Evolutionary conservation across 108 stramenopile genomes (phyloP), one percentile per base, ranked within the genome.

Genomic region (Pinguiococcus pyrenoidosus): DNA sequence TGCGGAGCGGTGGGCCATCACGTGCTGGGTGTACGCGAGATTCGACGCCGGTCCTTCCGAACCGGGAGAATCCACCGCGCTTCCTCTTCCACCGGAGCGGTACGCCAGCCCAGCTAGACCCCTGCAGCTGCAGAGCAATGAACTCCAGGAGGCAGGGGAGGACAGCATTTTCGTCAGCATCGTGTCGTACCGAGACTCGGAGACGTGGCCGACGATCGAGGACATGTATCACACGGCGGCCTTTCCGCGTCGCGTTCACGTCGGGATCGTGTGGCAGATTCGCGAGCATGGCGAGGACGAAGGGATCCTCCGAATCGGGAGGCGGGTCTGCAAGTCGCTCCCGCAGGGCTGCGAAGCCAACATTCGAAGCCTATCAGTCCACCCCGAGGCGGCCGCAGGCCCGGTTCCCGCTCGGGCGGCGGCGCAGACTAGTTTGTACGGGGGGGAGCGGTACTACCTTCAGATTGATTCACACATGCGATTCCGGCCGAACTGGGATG

Each of bases 381-480:
- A 46, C 20, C 47, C 54, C 12, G 35, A 13, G 23, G 33, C 55
- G 29, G 68, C 71, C 8, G 34, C 64, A 45, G 87, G 85, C n/a
- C 88, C 88, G n/a, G 79, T 79, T 62, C 80, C 72, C 49, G 87
- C 85, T 38, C 66, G 87, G 8, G 49, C 54, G 20, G 54, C 78
- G 16, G 80, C 73, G 14, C 79, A 83, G 66, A 45, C 59, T 3
- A 53, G 62, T 30, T 52, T 88, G 17, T 80, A 73, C 49, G 68
- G 76, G 18, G 89, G 74, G 2, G 89, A 91, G 66, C 66, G 78
- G 27, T 91, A 81, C 64, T 42, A 79, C 18, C 54, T 91, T 23
- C 86, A 88, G 69, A 85, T 88, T 46, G 89, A 91, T 62, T 83
- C 83, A 24, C 89, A 91, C 65, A 87, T 83, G 75, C 42, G 59